Conservation (phyloP, 164 flowering plant species). For the Vitis riparia region DNA sequence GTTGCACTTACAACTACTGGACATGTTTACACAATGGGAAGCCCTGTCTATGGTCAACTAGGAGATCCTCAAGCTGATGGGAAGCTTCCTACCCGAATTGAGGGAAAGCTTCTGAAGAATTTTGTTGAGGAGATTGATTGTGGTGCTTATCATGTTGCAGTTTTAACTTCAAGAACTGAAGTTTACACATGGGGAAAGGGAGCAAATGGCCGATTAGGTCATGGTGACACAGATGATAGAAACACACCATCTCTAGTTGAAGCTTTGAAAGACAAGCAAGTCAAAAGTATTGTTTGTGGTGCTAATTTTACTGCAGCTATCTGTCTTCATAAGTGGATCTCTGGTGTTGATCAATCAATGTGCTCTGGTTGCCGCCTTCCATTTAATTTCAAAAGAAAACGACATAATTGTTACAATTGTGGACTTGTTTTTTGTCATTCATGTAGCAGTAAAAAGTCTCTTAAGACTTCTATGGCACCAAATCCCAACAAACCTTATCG, state of each 20-base stretch:
- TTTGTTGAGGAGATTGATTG: constrained; percentile 40
- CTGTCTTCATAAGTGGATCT: constrained; percentile 21
- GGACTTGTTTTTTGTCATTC: constrained; percentile 43
- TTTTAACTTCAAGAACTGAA: constrained; percentile 34
- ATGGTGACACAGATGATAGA: constrained; percentile 42
- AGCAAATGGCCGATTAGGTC: constrained; percentile 47
- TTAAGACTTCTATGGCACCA: constrained; percentile 48
- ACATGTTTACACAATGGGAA: constrained; percentile 37
- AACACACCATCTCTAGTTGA: constrained; percentile 37
- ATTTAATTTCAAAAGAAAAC: constrained; percentile 43
- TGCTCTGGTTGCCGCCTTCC: constrained; percentile 39
- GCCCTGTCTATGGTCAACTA: constrained; percentile 37
- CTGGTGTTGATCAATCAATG: constrained; percentile 36
- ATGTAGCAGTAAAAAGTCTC: constrained; percentile 41
- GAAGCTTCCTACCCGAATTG: constrained; percentile 24
- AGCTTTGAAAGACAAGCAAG: constrained; percentile 37
- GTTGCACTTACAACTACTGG: constrained; percentile 37
- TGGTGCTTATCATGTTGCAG: constrained; percentile 43
- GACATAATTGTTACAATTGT: constrained; percentile 48
- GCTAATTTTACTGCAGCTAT: no score
- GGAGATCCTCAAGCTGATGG: constrained; percentile 37
- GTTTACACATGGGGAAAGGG: constrained; percentile 50
- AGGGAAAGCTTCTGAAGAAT: constrained; percentile 23
- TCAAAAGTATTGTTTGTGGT: no score
- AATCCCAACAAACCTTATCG: constrained; percentile 40